Conservation (phyloP, 2,329 filamentous ascomycete species). For the Cercospora sp. region DNA sequence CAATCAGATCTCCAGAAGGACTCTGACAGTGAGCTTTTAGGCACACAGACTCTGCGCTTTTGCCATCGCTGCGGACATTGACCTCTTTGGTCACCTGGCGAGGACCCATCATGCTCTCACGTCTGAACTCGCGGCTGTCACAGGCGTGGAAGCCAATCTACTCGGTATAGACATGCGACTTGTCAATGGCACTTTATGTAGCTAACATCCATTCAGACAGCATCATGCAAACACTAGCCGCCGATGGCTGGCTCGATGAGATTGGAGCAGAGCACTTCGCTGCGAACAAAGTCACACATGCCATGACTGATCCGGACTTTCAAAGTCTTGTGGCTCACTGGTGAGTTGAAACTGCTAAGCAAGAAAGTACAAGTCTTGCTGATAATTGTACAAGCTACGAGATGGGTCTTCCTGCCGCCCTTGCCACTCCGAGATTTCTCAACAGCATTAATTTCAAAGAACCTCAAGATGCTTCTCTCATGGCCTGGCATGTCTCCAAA, state of each 20-base stretch:
- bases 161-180: not conserved
- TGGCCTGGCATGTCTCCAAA: conserved; percentile 7
- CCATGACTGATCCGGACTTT: conserved; percentile 11
- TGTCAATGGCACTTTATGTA: not conserved
- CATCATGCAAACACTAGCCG: not conserved
- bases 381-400: not conserved
- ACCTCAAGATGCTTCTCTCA: not conserved
- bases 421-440: conserved; percentile 8
- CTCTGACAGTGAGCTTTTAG: not conserved
- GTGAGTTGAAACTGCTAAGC: not conserved
- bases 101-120: not conserved
- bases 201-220: not conserved
- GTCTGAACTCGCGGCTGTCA: not conserved
- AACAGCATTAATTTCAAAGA: conserved; percentile 9
- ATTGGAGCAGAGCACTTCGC: not conserved
- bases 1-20: not conserved
- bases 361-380: not conserved
- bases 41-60: conserved; percentile 8
- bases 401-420: conserved; percentile 1
- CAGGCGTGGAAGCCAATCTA: not conserved
- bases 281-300: conserved; percentile 9
- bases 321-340: conserved; percentile 7
- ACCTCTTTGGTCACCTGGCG: conserved; percentile 2
- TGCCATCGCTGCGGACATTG: conserved; percentile 5
- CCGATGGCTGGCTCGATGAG: conserved; percentile 7